These are phyloP conservation scores for Chernovozyma sophiae-reginae DNA, from an alignment of 1,139 yeast genomes.

Conservation along the genomic window DNA sequence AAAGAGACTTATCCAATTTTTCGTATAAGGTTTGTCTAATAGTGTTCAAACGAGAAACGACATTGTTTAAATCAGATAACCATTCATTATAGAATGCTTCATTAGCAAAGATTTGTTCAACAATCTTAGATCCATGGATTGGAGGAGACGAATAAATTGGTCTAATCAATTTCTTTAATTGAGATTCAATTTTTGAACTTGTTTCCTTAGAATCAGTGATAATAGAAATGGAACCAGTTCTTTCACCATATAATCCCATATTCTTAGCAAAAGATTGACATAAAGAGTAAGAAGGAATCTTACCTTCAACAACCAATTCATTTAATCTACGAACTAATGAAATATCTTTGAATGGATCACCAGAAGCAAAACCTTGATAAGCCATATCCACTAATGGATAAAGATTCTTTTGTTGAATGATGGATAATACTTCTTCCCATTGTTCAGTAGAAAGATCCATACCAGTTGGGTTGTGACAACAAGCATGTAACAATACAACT, in stretches of 20 bases:
- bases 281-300: constrained; percentile 53
- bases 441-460: constrained; percentile 86
- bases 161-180: constrained; percentile 74
- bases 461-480: constrained; percentile 99
- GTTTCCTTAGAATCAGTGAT: constrained; percentile 46
- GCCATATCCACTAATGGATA: constrained; percentile 93
- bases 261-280: constrained; percentile 96
- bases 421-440: constrained; percentile 69
- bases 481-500: constrained; percentile 81
- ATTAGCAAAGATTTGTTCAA: constrained; percentile 65
- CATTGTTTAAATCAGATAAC: constrained; percentile 70
- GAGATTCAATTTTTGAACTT: constrained; percentile 60
- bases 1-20: constrained; percentile 49
- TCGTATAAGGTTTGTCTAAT: constrained; percentile 69
- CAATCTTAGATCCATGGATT: constrained; percentile 88
- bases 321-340: constrained; percentile 47
- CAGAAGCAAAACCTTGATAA: constrained; percentile 95
- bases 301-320: constrained; percentile 43
- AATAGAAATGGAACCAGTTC: constrained; percentile 85
- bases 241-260: constrained; percentile 95
- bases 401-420: constrained; percentile 55
- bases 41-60: constrained; percentile 72
- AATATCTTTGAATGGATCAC: constrained; percentile 52
- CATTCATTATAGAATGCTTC: constrained; percentile 64
- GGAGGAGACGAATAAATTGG: constrained; percentile 94